These are phyloP conservation scores for Capsicum chinense DNA, from an alignment of 257 asterid genomes.

Conservation along the genomic window DNA sequence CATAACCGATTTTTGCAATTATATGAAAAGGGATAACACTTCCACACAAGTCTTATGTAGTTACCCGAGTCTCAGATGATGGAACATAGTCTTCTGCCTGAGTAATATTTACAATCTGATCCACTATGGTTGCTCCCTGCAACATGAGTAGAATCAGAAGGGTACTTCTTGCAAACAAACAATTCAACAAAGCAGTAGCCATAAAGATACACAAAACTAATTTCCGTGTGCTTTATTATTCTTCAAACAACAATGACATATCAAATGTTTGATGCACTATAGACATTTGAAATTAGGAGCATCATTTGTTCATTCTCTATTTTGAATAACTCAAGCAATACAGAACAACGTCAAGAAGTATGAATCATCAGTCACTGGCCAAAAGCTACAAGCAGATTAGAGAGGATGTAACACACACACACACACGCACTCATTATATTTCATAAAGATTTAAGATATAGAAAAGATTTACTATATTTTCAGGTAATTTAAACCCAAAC, in stretches of 20 bases:
- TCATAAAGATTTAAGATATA: neutral
- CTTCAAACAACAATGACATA: conserved; percentile 21
- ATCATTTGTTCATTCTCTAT: neutral
- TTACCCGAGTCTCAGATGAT: conserved; percentile 54
- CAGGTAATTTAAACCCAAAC: conserved; percentile 15
- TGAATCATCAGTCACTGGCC: no score
- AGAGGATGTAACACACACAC: neutral
- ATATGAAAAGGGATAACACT: conserved; percentile 22
- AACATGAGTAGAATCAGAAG: conserved; percentile 24
- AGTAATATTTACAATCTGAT: conserved; percentile 67
- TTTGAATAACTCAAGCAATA: neutral
- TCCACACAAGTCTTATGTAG: conserved; percentile 22
- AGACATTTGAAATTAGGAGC: neutral
- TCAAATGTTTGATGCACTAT: conserved; percentile 9
- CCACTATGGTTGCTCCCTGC: conserved; percentile 90
- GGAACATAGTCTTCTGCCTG: conserved; percentile 65
- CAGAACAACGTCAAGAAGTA: neutral
- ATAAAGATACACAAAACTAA: neutral
- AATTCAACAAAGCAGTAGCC: conserved; percentile 3
- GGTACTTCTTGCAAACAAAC: neutral
- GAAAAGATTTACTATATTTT: neutral
- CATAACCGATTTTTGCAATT: conserved; percentile 26
- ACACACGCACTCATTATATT: neutral
- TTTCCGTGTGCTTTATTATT: conserved; percentile 12
- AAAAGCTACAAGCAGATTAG: conserved; percentile 3